A percentile compares a stretch with the other conserved stretches of the same genome.
phyloP scores from a whole-genome alignment of 2,329 filamentous ascomycete genomes.

The Hymenoscyphus occultus region DNA sequence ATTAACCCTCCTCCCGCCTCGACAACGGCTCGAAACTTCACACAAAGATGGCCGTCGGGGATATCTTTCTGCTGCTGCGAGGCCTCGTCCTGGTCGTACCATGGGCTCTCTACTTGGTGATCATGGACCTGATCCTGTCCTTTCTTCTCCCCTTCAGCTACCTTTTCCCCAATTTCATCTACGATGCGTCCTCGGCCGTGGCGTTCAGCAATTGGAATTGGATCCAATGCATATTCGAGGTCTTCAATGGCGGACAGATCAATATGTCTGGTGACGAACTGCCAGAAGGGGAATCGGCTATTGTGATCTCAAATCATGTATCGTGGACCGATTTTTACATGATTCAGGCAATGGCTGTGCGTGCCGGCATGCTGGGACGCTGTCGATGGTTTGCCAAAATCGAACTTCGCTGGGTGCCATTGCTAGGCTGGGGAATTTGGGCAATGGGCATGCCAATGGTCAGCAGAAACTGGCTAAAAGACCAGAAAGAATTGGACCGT shows the following conservation, averaged over 20 bases:
- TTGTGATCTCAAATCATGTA: slow-evolving; percentile 59
- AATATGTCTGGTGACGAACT: slow-evolving; percentile 51
- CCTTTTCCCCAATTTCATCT: slow-evolving; percentile 49
- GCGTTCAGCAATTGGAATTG: slow-evolving; percentile 54
- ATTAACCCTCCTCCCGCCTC: neutral
- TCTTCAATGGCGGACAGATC: slow-evolving; percentile 51
- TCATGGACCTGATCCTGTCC: slow-evolving; percentile 51
- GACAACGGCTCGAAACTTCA: neutral
- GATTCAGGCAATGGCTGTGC: slow-evolving; percentile 55
- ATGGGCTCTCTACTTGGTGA: slow-evolving; percentile 52
- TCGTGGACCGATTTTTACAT: slow-evolving; percentile 64
- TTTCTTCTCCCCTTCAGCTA: slow-evolving; percentile 47
- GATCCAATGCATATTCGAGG: slow-evolving; percentile 56
- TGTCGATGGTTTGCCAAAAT: slow-evolving; percentile 63
- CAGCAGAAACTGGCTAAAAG: slow-evolving; percentile 56
- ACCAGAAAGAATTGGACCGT: slow-evolving; percentile 53
- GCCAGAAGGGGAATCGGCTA: slow-evolving; percentile 53
- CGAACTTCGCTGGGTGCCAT: slow-evolving; percentile 56
- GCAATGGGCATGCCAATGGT: slow-evolving; percentile 64
- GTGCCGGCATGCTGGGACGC: slow-evolving; percentile 55
- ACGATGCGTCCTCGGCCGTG: slow-evolving; percentile 52
- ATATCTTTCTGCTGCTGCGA: slow-evolving; percentile 40
- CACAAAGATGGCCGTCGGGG: slow-evolving; percentile 7
- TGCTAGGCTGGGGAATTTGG: slow-evolving; percentile 63
- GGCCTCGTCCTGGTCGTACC: slow-evolving; percentile 45